Percentiles rank a stretch among this genome's conserved stretches.
Conservation (phyloP, 148 eudicot species). For the Cornus controversa region DNA sequence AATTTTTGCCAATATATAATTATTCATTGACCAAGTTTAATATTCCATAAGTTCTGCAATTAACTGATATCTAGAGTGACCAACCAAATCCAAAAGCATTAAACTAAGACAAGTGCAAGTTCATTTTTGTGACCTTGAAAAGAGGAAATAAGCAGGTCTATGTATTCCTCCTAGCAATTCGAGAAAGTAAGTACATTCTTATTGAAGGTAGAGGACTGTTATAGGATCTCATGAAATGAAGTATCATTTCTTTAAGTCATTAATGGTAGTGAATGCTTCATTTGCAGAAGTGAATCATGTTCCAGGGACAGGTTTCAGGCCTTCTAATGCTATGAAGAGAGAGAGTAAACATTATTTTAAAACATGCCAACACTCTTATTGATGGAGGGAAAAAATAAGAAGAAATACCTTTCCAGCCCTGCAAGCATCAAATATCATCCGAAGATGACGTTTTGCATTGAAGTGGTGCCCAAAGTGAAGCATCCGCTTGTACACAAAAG, state of each 20-base stretch:
- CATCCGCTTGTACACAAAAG: slow-evolving; percentile 62
- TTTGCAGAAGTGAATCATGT: not conserved
- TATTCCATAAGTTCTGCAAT: too few species aligned
- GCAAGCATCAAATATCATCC: slow-evolving; percentile 65
- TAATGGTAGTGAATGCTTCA: not conserved
- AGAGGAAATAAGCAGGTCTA: too few species aligned
- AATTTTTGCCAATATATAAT: too few species aligned
- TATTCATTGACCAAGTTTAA: too few species aligned
- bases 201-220: too few species aligned
- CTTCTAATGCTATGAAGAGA: not conserved
- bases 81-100: too few species aligned
- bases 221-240: too few species aligned
- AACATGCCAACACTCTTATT: not conserved
- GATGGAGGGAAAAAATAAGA: not conserved
- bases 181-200: not conserved
- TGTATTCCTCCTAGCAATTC: not conserved
- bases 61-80: too few species aligned
- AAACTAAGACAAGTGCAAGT: too few species aligned
- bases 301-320: not conserved
- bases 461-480: slow-evolving; percentile 60
- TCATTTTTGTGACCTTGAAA: too few species aligned
- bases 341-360: not conserved
- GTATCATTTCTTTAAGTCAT: too few species aligned
- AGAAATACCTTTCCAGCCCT: slow-evolving; percentile 74
- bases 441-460: slow-evolving; percentile 74